Percentiles rank a stretch among this genome's conserved stretches.
These are phyloP conservation scores for Yamadazyma dushanensis DNA, from an alignment of 1,139 yeast genomes.

Conservation along the genomic window DNA sequence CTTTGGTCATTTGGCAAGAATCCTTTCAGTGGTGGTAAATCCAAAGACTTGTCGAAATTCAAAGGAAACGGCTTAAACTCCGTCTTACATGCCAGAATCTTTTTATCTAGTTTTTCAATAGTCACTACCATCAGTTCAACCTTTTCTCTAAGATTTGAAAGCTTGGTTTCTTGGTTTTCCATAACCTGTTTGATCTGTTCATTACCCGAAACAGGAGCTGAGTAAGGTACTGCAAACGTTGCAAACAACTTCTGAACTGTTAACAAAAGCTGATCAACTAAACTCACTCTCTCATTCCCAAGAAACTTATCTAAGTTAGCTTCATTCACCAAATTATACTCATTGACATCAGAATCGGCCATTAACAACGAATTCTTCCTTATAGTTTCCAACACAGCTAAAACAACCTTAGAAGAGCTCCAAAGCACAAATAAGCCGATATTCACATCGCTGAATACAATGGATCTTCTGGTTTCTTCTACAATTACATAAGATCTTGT, in stretches of 20 bases:
- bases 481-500: constrained; percentile 27
- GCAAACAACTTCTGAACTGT: no score
- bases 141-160: not conserved
- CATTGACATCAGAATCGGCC: constrained; percentile 6
- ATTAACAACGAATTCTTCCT: not conserved
- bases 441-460: constrained; percentile 35
- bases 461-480: constrained; percentile 27
- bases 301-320: constrained; percentile 6
- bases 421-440: constrained; percentile 30
- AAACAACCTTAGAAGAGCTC: constrained; percentile 26
- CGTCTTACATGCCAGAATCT: not conserved
- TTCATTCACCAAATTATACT: constrained; percentile 14
- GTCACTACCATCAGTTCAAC: not conserved
- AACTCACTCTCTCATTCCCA: not conserved
- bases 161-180: not conserved
- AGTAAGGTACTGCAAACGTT: no score
- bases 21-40: no score
- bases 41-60: constrained; percentile 3
- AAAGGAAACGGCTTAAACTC: constrained; percentile 10
- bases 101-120: not conserved
- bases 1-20: not conserved
- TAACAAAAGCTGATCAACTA: no score
- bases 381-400: constrained; percentile 3
- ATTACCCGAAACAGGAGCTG: no score
- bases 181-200: not conserved